phyloP scores from a whole-genome alignment of 1,284 basidiomycete genomes.

The Athelia sp. region DNA sequence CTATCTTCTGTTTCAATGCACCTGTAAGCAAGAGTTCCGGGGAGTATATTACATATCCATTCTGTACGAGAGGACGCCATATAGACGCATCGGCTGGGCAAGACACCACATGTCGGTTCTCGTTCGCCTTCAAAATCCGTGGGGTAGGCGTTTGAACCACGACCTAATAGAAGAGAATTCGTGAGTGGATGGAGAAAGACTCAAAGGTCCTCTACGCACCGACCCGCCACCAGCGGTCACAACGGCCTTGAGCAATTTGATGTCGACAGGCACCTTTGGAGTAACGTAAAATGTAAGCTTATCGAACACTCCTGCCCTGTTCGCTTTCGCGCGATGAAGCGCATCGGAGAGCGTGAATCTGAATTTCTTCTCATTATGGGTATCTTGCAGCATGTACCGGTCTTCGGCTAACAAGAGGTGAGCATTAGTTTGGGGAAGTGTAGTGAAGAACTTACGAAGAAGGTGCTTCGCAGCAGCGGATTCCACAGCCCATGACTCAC shows the following conservation, averaged over 20 bases:
- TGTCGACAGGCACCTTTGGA: conserved; percentile 47
- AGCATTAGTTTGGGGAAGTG: not conserved
- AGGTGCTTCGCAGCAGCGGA: conserved; percentile 52
- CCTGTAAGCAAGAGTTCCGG: conserved; percentile 62
- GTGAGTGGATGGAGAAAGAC: not conserved
- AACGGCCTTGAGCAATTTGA: conserved; percentile 59
- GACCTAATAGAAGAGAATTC: conserved; percentile 25
- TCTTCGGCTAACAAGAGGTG: conserved; percentile 48
- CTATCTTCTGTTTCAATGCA: conserved; percentile 59
- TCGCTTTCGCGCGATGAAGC: conserved; percentile 47
- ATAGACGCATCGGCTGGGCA: conserved; percentile 52
- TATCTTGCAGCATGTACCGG: conserved; percentile 55
- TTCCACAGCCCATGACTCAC: conserved; percentile 60
- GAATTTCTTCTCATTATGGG: conserved; percentile 57
- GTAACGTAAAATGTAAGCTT: conserved; percentile 73
- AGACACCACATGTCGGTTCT: conserved; percentile 56
- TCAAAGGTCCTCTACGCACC: conserved; percentile 30
- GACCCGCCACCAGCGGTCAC: conserved; percentile 64
- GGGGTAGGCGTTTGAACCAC: conserved; percentile 46
- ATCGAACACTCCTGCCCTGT: conserved; percentile 49
- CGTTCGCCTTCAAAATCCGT: conserved; percentile 46
- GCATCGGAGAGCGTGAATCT: conserved; percentile 57
- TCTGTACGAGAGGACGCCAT: conserved; percentile 52
- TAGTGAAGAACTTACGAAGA: conserved; percentile 46
- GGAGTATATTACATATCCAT: conserved; percentile 56